These are phyloP conservation scores for Suhomyces ambrosiae DNA, from an alignment of 1,139 yeast genomes.

Conservation along the genomic window DNA sequence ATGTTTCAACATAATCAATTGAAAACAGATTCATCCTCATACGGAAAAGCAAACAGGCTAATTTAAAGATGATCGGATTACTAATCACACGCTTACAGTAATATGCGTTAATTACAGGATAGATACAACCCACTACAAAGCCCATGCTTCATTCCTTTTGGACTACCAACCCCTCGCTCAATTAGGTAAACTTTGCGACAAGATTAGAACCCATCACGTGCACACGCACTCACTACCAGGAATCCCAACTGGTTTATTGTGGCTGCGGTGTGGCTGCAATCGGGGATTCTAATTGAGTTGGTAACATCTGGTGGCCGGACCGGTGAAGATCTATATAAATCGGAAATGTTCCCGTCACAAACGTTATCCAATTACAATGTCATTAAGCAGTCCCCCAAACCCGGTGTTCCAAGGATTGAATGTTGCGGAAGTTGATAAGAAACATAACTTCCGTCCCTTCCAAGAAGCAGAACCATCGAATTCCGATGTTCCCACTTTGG, in stretches of 20 bases:
- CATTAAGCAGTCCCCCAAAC: slow-evolving; percentile 11
- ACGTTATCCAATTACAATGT: slow-evolving; percentile 4
- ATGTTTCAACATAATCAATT: too few species aligned
- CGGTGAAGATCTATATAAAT: not conserved
- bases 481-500: slow-evolving; percentile 23
- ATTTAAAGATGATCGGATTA: too few species aligned
- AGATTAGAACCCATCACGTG: not conserved
- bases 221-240: not conserved
- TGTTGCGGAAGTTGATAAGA: slow-evolving; percentile 21
- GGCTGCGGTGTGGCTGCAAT: not conserved
- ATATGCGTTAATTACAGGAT: too few species aligned
- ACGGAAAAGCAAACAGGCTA: too few species aligned
- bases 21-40: too few species aligned
- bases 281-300: not conserved
- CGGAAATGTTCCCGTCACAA: not conserved
- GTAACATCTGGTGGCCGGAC: too few species aligned
- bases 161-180: too few species aligned
- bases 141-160: too few species aligned
- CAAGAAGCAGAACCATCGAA: slow-evolving; percentile 29
- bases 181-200: not conserved
- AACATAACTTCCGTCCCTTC: slow-evolving; percentile 38
- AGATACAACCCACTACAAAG: too few species aligned
- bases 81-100: too few species aligned
- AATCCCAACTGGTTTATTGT: not conserved
- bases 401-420: slow-evolving; percentile 8